Conservation (phyloP, 257 asterid genomes). For the Solanum medicagineum region DNA sequence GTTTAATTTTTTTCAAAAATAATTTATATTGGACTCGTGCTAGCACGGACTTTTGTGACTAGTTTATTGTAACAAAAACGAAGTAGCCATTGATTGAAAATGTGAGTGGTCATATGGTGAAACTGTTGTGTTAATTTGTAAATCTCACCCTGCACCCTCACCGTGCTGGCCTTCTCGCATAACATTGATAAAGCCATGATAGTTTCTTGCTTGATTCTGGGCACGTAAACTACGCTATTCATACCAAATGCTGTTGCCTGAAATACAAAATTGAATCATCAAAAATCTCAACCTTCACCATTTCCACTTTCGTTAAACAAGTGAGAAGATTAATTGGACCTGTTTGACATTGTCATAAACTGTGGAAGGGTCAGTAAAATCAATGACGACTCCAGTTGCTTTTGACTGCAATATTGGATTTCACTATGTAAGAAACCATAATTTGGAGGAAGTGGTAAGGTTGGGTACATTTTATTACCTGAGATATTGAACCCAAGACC, state of each 20-base stretch:
- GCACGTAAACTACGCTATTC: constrained; percentile 66
- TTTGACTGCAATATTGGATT: constrained; percentile 35
- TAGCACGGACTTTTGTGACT: too few relatives aligned
- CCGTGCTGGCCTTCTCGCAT: constrained; percentile 95
- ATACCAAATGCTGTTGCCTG: constrained; percentile 89
- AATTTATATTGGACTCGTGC: too few relatives aligned
- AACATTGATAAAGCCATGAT: constrained; percentile 62
- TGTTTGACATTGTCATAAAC: constrained; percentile 88
- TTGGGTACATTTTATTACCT: constrained; percentile 19
- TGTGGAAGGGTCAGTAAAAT: constrained; percentile 72
- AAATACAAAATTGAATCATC: background rate
- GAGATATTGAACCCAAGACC: constrained; percentile 87
- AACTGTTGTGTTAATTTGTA: background rate
- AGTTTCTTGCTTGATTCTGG: constrained; percentile 55
- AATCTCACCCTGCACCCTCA: constrained; percentile 74
- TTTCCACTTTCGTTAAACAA: background rate
- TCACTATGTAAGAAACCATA: background rate
- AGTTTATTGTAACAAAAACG: background rate
- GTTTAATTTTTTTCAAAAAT: too few relatives aligned
- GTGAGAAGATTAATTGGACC: constrained; percentile 18
- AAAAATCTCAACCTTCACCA: background rate
- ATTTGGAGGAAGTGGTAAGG: background rate
- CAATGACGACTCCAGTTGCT: constrained; percentile 62
- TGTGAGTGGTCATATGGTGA: background rate
- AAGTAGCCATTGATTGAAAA: background rate